phyloP scores from a whole-genome alignment of 331 rosid genomes.

The Erythrophleum ivorense region DNA sequence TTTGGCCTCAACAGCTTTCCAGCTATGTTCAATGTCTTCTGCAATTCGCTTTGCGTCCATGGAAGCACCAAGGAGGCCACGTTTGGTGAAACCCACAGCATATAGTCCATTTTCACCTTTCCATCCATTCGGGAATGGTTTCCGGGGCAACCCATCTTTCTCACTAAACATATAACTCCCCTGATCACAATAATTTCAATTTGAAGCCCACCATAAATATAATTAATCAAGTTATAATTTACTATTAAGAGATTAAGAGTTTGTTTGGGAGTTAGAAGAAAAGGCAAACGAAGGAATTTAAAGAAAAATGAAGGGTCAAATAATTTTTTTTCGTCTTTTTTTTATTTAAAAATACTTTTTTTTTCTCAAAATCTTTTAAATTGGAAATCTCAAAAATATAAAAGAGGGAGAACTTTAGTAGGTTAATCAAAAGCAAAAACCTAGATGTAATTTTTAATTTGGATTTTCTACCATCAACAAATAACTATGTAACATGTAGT shows the following conservation, averaged over 20 bases:
- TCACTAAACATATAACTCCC: constrained; percentile 71
- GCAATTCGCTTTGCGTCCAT: constrained; percentile 84
- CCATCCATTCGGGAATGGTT: constrained; percentile 89
- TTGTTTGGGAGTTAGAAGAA: too few species aligned
- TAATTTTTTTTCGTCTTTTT: not conserved
- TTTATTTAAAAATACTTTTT: not conserved
- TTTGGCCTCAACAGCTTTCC: constrained; percentile 61
- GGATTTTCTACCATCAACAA: not conserved
- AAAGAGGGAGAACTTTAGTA: not conserved
- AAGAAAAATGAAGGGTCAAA: not conserved
- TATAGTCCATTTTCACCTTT: constrained; percentile 82
- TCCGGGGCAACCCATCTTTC: constrained; percentile 82
- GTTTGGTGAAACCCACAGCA: constrained; percentile 91
- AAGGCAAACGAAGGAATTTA: not conserved
- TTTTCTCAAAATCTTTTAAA: not conserved
- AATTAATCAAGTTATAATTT: not conserved
- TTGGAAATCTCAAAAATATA: not conserved
- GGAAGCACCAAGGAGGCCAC: constrained; percentile 89
- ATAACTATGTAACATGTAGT: too few species aligned
- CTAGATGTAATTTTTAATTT: not conserved
- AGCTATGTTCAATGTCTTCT: constrained; percentile 67
- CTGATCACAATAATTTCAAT: constrained; percentile 45
- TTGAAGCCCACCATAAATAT: not conserved
- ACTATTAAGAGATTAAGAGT: not conserved
- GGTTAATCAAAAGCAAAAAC: not conserved